Evolutionary conservation across 176 grass and related monocot species (phyloP).

Genomic region (Thinopyrum elongatum): DNA sequence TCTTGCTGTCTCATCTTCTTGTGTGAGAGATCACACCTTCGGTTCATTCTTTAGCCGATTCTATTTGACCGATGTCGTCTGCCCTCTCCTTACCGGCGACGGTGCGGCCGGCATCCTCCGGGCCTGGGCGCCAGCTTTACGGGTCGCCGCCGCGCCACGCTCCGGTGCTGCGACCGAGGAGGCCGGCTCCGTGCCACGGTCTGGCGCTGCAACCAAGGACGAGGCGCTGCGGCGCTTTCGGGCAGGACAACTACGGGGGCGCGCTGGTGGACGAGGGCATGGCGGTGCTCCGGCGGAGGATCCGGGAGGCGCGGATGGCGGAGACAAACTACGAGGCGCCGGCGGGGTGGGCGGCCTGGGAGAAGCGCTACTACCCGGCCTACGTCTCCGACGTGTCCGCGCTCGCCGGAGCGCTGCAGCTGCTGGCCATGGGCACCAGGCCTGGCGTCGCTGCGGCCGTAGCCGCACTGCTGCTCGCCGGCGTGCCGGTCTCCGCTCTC

Average conservation of each 20-base stretch:
- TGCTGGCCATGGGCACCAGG: slow-evolving; percentile 47
- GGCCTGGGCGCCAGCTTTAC: slow-evolving; percentile 31
- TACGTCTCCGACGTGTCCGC: slow-evolving; percentile 62
- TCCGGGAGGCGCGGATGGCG: slow-evolving; percentile 54
- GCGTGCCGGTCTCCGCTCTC: slow-evolving; percentile 50
- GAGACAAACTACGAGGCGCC: slow-evolving; percentile 65
- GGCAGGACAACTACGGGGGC: slow-evolving; percentile 35
- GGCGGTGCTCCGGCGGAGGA: slow-evolving; percentile 62
- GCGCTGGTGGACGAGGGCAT: slow-evolving; percentile 61
- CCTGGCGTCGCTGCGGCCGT: slow-evolving; percentile 43
- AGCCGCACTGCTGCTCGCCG: slow-evolving; percentile 22
- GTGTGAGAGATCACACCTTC: neutral
- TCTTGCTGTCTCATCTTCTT: neutral
- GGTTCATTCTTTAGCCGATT: neutral
- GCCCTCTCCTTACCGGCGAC: neutral
- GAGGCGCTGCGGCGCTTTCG: neutral
- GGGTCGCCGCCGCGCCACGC: neutral
- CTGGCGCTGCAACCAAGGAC: neutral
- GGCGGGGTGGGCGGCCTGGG: slow-evolving; percentile 61
- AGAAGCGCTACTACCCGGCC: slow-evolving; percentile 61
- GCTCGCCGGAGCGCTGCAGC: slow-evolving; percentile 52
- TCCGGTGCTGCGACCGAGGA: neutral
- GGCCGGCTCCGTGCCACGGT: neutral
- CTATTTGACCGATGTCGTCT: neutral
- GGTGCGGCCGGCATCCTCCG: neutral